phyloP scores from a whole-genome alignment of 2,329 filamentous ascomycete species.

The Dactylellina leptospora region DNA sequence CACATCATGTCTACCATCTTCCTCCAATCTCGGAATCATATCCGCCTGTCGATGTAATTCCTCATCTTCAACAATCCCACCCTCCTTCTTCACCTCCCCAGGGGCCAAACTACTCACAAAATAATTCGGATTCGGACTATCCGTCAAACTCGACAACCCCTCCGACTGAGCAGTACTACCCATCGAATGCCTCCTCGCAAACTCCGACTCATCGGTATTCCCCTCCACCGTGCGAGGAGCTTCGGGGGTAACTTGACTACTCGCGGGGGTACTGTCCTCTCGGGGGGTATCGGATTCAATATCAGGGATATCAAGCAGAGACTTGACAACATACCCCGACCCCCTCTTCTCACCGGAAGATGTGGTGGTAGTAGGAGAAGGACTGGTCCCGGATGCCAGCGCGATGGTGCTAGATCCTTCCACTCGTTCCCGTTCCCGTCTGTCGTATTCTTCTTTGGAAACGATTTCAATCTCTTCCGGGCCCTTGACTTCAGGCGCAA shows the following conservation, averaged over 20 bases:
- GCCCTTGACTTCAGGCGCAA: neutral
- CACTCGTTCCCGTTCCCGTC: constrained; percentile 23
- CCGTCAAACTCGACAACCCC: constrained; percentile 18
- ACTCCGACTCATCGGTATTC: constrained; percentile 30
- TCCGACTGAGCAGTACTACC: constrained; percentile 35
- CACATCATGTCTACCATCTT: constrained; percentile 25
- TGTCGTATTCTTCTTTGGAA: constrained; percentile 24
- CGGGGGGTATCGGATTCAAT: neutral
- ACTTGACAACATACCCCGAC: constrained; percentile 28
- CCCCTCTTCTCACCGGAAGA: constrained; percentile 24
- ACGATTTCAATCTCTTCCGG: constrained; percentile 27
- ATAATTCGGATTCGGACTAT: constrained; percentile 48
- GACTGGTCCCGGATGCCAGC: neutral
- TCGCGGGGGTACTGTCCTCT: neutral
- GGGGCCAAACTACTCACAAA: constrained; percentile 35
- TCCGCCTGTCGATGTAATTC: constrained; percentile 40
- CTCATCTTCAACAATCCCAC: constrained; percentile 31
- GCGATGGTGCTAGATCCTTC: neutral
- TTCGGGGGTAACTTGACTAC: neutral
- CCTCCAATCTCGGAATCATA: constrained; percentile 40
- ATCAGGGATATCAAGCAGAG: constrained; percentile 40
- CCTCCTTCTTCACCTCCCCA: neutral
- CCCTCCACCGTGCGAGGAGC: constrained; percentile 8
- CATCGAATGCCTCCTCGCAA: constrained; percentile 20
- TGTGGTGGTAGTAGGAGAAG: too few species aligned